A percentile compares a stretch with the other conserved stretches of the same genome.
Evolutionary conservation across 1,139 yeast species (phyloP).

Genomic region (Petasospora fabianii): DNA sequence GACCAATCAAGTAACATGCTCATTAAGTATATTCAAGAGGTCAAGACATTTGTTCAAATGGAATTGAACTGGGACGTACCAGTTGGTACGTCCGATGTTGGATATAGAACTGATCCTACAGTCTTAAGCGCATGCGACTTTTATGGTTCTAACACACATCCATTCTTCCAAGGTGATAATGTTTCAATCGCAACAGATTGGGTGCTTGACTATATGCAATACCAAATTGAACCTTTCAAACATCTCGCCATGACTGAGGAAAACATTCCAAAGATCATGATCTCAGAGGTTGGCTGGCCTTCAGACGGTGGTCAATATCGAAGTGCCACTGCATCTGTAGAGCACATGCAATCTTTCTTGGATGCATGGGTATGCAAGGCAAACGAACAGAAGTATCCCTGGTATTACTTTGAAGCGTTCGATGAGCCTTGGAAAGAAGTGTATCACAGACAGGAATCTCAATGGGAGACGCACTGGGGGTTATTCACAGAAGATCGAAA

Average conservation of each 20-base stretch:
- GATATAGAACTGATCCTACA: slow-evolving; percentile 34
- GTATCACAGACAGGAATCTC: slow-evolving; percentile 43
- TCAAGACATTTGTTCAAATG: slow-evolving; percentile 36
- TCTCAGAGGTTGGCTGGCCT: slow-evolving; percentile 76
- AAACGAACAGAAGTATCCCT: slow-evolving; percentile 37
- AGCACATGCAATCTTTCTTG: slow-evolving; percentile 45
- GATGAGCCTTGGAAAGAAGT: slow-evolving; percentile 69
- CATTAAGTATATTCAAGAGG: slow-evolving; percentile 40
- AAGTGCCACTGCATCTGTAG: slow-evolving; percentile 44
- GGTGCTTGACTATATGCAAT: slow-evolving; percentile 47
- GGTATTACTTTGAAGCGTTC: slow-evolving; percentile 69
- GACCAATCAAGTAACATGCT: slow-evolving; percentile 42
- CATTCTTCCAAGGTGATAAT: slow-evolving; percentile 59
- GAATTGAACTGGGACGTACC: slow-evolving; percentile 47
- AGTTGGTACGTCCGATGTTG: slow-evolving; percentile 47
- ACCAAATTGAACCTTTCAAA: slow-evolving; percentile 37
- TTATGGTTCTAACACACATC: slow-evolving; percentile 64
- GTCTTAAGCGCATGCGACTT: slow-evolving; percentile 45
- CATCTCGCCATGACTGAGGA: slow-evolving; percentile 14
- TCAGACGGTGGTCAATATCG: slow-evolving; percentile 51
- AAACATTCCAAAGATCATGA: slow-evolving; percentile 34
- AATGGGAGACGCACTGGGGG: slow-evolving; percentile 77
- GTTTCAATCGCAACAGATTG: slow-evolving; percentile 50
- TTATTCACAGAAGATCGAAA: slow-evolving; percentile 48
- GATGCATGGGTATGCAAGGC: slow-evolving; percentile 51